Conservation (phyloP, 1,284 basidiomycete genomes). For the Ceratobasidium sp. region DNA sequence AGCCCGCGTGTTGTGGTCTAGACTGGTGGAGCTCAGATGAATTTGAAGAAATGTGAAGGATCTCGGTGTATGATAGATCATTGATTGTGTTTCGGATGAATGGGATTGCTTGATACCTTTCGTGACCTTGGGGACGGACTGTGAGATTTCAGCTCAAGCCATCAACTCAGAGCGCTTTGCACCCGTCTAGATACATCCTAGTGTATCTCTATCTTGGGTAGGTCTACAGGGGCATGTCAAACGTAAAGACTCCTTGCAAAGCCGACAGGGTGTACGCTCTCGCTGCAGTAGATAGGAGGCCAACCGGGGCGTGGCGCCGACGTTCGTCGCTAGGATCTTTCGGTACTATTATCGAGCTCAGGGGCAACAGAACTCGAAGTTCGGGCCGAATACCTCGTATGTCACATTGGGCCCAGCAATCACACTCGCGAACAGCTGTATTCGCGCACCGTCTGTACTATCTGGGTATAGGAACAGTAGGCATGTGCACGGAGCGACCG, state of each 20-base stretch:
- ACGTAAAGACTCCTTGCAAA: background rate
- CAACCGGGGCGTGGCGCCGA: background rate
- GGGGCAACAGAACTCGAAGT: background rate
- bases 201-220: background rate
- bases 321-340: background rate
- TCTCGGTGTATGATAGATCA: conserved; percentile 22
- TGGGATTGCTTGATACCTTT: conserved; percentile 25
- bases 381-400: background rate
- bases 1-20: conserved; percentile 17
- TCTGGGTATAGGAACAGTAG: background rate
- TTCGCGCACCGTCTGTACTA: background rate
- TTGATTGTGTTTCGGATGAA: conserved; percentile 28
- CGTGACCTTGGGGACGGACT: background rate
- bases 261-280: background rate
- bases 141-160: conserved; percentile 5
- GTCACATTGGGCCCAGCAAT: background rate
- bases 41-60: conserved; percentile 25
- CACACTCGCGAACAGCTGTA: background rate
- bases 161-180: background rate
- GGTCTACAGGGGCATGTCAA: background rate
- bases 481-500: background rate
- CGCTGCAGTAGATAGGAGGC: background rate
- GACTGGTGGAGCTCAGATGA: conserved; percentile 7
- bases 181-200: background rate
- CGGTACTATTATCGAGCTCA: background rate